A percentile compares a stretch with the other conserved stretches of the same genome.
phyloP scores from a whole-genome alignment of 225 moss, liverwort and hornwort genomes.

The Marchantia paleacea region DNA sequence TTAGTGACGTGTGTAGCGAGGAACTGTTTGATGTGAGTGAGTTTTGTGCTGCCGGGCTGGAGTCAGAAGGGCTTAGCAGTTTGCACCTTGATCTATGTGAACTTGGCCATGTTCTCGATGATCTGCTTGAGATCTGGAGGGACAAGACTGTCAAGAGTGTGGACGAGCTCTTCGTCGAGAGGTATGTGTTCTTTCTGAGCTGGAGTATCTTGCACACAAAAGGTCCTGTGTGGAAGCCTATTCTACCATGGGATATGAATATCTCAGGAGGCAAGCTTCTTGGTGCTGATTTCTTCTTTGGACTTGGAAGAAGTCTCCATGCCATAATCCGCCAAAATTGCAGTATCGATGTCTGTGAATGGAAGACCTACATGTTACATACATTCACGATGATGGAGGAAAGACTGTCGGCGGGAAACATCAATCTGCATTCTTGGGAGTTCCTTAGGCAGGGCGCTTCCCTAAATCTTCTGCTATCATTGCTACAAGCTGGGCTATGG shows the following conservation, averaged over 20 bases:
- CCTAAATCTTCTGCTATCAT: constrained; percentile 69
- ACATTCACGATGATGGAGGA: constrained; percentile 56
- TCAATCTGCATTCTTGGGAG: constrained; percentile 71
- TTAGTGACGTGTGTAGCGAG: constrained; percentile 73
- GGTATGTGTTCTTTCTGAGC: constrained; percentile 84
- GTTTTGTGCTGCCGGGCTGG: constrained; percentile 35
- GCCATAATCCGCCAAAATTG: constrained; percentile 33
- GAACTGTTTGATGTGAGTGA: constrained; percentile 90
- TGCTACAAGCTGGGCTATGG: constrained; percentile 69
- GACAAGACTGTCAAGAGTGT: constrained; percentile 72
- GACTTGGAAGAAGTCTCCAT: constrained; percentile 70
- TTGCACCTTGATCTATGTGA: constrained; percentile 66
- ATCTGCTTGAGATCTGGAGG: constrained; percentile 81
- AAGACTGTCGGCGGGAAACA: constrained; percentile 53
- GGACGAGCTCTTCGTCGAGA: constrained; percentile 89
- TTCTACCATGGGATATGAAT: constrained; percentile 58
- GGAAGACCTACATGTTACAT: constrained; percentile 57
- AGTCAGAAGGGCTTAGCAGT: constrained; percentile 50
- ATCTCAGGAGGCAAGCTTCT: constrained; percentile 35
- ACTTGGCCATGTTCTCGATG: constrained; percentile 61
- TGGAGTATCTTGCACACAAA: constrained; percentile 82
- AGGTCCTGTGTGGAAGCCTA: constrained; percentile 57
- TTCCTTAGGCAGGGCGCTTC: constrained; percentile 80
- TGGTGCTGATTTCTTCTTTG: constrained; percentile 72
- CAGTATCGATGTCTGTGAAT: constrained; percentile 53